Conservation (phyloP, 148 eudicot species). For the Silene conica region DNA sequence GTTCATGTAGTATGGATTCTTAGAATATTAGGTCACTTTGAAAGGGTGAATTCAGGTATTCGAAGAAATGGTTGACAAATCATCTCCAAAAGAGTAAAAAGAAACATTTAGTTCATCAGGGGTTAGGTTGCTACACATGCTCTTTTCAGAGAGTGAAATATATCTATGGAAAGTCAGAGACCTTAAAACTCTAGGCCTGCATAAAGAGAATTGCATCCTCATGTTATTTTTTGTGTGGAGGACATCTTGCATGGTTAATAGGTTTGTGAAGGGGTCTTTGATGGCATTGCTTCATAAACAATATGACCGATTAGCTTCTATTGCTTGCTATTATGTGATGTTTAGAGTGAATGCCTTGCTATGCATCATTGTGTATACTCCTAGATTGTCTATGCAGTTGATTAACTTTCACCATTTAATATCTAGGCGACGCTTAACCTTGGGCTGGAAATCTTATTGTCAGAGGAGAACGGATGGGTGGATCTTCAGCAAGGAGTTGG, state of each 20-base stretch:
- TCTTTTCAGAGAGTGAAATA: background rate
- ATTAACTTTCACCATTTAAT: conserved; percentile 12
- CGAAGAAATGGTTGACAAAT: background rate
- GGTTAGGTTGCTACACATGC: background rate
- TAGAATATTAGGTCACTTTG: background rate
- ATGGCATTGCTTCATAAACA: background rate
- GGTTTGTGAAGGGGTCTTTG: background rate
- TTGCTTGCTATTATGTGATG: background rate
- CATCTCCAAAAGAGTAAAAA: background rate
- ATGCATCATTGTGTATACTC: background rate
- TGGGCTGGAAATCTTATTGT: conserved; percentile 81
- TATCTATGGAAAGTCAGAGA: conserved; percentile 1
- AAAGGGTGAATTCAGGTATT: background rate
- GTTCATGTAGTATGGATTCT: background rate
- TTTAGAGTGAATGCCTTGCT: background rate
- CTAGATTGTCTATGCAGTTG: background rate
- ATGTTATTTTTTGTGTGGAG: background rate
- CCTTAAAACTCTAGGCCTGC: background rate
- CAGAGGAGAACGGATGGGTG: conserved; percentile 87
- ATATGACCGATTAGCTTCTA: background rate
- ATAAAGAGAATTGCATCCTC: background rate
- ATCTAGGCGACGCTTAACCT: conserved; percentile 88
- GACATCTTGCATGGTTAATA: background rate
- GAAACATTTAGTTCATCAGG: background rate
- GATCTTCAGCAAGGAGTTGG: conserved; percentile 96